phyloP scores from a whole-genome alignment of 176 grass and related monocot genomes.

The Oryza glumipatula region DNA sequence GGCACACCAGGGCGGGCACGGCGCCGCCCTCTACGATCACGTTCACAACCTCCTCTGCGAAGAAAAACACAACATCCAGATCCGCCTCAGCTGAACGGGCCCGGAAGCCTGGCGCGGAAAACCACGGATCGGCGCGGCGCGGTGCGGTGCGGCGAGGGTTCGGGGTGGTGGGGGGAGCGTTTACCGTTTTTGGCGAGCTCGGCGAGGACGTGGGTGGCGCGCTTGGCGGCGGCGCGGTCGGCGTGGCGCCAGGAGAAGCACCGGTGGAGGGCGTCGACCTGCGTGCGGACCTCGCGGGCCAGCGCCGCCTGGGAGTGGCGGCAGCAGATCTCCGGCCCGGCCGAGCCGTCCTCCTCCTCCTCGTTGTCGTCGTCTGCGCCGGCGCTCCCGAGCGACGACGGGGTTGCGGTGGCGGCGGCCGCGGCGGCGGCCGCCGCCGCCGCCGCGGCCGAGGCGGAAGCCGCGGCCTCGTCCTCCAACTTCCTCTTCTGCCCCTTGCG shows the following conservation, averaged over 20 bases:
- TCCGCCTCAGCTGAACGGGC: conserved; percentile 44
- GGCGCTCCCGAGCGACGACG: conserved; percentile 51
- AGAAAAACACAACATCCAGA: conserved; percentile 44
- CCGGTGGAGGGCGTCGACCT: conserved; percentile 84
- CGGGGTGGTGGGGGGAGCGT: background rate
- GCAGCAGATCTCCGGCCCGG: conserved; percentile 68
- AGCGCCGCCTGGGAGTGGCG: conserved; percentile 67
- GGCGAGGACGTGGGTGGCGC: conserved; percentile 81
- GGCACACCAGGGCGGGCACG: conserved; percentile 79
- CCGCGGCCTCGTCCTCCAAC: conserved; percentile 64
- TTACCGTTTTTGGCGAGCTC: conserved; percentile 95
- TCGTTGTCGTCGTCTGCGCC: conserved; percentile 37
- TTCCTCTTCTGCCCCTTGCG: conserved; percentile 88
- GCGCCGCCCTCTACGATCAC: conserved; percentile 89
- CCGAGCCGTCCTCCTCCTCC: conserved; percentile 61
- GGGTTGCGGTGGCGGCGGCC: conserved; percentile 15
- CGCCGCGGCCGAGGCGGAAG: conserved; percentile 27
- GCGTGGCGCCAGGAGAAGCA: conserved; percentile 73
- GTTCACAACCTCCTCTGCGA: conserved; percentile 91
- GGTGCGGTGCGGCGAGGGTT: background rate
- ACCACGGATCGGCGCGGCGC: conserved; percentile 25
- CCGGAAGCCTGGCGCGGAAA: background rate
- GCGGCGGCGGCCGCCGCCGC: conserved; percentile 6
- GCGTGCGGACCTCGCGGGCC: conserved; percentile 70
- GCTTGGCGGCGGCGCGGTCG: conserved; percentile 85